Evolutionary conservation across 2,329 filamentous ascomycete species (phyloP).

Genomic region (Emmonsiellopsis sp.): DNA sequence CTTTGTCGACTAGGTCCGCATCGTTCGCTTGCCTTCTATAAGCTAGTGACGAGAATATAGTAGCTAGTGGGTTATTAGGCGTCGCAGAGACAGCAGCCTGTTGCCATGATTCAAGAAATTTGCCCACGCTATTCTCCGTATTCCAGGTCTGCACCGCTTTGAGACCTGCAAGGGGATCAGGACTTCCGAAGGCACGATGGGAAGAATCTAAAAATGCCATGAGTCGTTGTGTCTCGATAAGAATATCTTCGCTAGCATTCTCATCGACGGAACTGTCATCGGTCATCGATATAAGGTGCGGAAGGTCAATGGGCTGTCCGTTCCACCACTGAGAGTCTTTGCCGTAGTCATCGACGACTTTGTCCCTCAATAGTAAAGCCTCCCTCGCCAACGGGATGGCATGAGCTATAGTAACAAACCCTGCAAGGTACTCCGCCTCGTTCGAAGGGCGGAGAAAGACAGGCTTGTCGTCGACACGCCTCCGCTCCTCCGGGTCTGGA

Average conservation of each 20-base stretch:
- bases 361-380: constrained; percentile 43
- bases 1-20: constrained; percentile 21
- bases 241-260: constrained; percentile 31
- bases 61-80: constrained; percentile 33
- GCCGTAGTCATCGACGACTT: constrained; percentile 43
- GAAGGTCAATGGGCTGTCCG: constrained; percentile 42
- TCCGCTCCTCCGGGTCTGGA: constrained; percentile 42
- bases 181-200: constrained; percentile 50
- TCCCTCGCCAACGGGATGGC: constrained; percentile 51
- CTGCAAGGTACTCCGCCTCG: constrained; percentile 46
- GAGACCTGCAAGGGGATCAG: constrained; percentile 38
- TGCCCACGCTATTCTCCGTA: constrained; percentile 23
- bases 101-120: constrained; percentile 44
- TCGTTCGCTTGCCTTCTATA: constrained; percentile 26
- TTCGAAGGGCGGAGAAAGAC: constrained; percentile 50
- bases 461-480: constrained; percentile 41
- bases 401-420: constrained; percentile 53
- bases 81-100: constrained; percentile 34
- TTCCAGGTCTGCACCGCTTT: constrained; percentile 12
- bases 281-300: constrained; percentile 42
- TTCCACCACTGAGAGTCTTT: constrained; percentile 54
- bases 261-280: constrained; percentile 24
- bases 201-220: constrained; percentile 54
- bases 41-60: constrained; percentile 39
- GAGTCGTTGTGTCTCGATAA: constrained; percentile 51